These are phyloP conservation scores for Pythium dissotocum DNA, from an alignment of 352 stramenopile species.

Conservation along the genomic window DNA sequence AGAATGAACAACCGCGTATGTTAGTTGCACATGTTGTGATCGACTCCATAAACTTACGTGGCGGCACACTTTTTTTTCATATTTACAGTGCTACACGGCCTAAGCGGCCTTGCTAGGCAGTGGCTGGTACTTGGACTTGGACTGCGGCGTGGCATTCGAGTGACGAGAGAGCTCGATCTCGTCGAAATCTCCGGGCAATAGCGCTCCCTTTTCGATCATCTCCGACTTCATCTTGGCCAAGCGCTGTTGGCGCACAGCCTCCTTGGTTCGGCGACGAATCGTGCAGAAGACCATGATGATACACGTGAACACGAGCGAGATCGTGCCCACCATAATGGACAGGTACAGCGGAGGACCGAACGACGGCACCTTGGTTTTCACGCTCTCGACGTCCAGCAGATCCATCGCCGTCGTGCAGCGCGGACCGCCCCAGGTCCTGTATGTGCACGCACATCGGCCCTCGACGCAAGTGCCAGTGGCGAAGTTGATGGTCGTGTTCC, in stretches of 20 bases:
- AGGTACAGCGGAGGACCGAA: conserved; percentile 38
- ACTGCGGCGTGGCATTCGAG: conserved; percentile 18
- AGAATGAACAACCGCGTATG: not conserved
- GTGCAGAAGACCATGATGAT: conserved; percentile 46
- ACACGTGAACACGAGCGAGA: conserved; percentile 39
- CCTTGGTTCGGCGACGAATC: conserved; percentile 14
- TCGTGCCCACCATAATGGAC: conserved; percentile 26
- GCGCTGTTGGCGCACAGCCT: conserved; percentile 25
- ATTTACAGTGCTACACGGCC: not conserved
- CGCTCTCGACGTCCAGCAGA: conserved; percentile 21
- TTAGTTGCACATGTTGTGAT: not conserved
- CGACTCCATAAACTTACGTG: not conserved
- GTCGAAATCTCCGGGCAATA: conserved; percentile 23
- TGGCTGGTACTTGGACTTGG: conserved; percentile 15
- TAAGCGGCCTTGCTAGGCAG: conserved; percentile 19
- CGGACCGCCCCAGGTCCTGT: too few species aligned
- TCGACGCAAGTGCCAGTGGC: too few species aligned
- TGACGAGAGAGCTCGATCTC: conserved; percentile 25
- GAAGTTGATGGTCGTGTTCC: too few species aligned
- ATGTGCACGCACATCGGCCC: too few species aligned
- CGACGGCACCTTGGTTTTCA: conserved; percentile 5
- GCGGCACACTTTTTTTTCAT: not conserved
- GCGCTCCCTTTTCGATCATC: conserved; percentile 20
- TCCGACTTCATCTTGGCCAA: conserved; percentile 40
- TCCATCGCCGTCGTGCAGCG: conserved; percentile 38